Conservation (phyloP, 805 yeast genomes). For the Yarrowia osloensis region DNA sequence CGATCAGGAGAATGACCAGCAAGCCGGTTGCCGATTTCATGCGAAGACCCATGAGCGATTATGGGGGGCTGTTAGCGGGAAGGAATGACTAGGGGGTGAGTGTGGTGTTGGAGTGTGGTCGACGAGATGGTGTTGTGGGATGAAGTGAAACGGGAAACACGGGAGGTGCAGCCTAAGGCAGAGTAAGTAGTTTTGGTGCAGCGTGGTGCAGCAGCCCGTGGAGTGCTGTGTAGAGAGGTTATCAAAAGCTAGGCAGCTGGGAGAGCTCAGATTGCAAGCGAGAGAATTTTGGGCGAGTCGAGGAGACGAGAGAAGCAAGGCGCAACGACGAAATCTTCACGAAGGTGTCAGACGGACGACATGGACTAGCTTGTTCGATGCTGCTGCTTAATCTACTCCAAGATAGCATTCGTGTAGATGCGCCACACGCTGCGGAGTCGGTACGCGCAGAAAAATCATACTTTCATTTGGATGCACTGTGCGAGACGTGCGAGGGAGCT, state of each 20-base stretch:
- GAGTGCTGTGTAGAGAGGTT: not conserved
- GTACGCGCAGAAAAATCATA: conserved; percentile 22
- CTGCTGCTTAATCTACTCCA: conserved; percentile 22
- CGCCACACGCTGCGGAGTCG: conserved; percentile 20
- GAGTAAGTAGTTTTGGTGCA: not conserved
- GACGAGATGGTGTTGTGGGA: not conserved
- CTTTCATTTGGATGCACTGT: conserved; percentile 9
- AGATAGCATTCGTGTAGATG: conserved; percentile 16
- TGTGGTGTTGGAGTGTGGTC: not conserved
- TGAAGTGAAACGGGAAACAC: not conserved
- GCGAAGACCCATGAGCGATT: conserved; percentile 35
- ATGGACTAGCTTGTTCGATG: conserved; percentile 11
- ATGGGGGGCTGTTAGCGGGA: not conserved
- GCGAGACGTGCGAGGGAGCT: too few relatives aligned
- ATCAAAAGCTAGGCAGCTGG: not conserved
- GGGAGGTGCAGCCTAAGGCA: conserved; percentile 11
- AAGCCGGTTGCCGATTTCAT: conserved; percentile 44
- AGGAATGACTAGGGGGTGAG: conserved; percentile 16
- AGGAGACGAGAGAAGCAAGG: not conserved
- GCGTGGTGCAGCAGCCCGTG: not conserved
- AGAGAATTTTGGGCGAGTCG: not conserved
- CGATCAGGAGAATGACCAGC: conserved; percentile 47
- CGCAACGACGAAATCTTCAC: not conserved
- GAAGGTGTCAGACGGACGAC: conserved; percentile 14
- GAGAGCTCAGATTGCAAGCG: not conserved